Percentiles rank a stretch among this genome's conserved stretches.
Evolutionary conservation across 2,329 filamentous ascomycete genomes (phyloP).

Genomic region (Sclerotinia nivalis): DNA sequence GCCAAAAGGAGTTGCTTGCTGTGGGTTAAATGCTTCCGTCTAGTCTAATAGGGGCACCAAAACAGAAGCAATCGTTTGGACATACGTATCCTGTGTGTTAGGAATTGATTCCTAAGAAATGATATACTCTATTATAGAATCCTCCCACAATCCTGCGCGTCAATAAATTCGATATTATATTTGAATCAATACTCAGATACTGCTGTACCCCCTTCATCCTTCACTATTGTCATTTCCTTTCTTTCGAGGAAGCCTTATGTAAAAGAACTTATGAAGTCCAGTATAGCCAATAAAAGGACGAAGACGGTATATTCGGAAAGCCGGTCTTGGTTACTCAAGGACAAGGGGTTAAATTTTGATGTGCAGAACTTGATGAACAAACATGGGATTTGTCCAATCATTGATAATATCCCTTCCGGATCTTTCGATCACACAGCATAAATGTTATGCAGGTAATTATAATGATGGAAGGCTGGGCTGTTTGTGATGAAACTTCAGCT

Average conservation of each 20-base stretch:
- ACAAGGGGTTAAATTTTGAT: slow-evolving; percentile 2
- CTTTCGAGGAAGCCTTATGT: background rate
- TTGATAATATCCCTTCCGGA: background rate
- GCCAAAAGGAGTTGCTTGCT: background rate
- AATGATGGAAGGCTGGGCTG: background rate
- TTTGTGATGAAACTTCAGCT: background rate
- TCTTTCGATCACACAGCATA: background rate
- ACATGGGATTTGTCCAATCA: background rate
- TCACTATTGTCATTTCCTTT: background rate
- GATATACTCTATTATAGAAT: background rate
- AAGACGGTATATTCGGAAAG: background rate
- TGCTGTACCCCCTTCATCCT: background rate
- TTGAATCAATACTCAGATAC: background rate
- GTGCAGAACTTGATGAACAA: background rate
- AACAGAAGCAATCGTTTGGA: background rate
- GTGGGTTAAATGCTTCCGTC: background rate
- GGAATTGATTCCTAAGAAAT: background rate
- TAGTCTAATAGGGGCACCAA: background rate
- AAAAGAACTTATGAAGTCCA: slow-evolving; percentile 2
- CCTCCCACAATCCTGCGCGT: background rate
- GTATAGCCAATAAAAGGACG: background rate
- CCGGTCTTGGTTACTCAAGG: background rate
- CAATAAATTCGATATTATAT: background rate
- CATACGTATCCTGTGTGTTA: background rate
- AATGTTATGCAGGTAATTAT: background rate